Conservation (phyloP, 306 rosid genomes). For the Cucumis cinereus region DNA sequence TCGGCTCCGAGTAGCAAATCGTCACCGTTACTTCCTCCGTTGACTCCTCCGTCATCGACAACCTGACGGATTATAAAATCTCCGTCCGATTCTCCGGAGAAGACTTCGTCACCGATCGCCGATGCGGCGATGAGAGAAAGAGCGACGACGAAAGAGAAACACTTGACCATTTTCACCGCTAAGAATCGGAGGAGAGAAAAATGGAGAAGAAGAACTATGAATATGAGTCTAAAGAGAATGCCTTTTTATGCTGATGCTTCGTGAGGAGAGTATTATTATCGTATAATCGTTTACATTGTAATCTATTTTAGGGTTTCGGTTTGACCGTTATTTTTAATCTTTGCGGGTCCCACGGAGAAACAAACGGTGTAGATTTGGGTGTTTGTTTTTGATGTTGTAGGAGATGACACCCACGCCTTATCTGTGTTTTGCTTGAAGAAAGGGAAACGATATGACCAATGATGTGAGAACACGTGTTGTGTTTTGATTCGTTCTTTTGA, state of each 20-base stretch:
- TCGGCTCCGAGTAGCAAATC: constrained; percentile 41
- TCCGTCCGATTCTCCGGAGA: constrained; percentile 12
- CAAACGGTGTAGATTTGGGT: neutral
- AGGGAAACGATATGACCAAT: neutral
- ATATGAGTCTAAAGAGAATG: neutral
- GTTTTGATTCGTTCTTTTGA: neutral
- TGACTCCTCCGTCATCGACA: constrained; percentile 24
- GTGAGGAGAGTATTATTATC: neutral
- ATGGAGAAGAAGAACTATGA: neutral
- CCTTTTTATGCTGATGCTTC: neutral
- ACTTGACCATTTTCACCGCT: constrained; percentile 21
- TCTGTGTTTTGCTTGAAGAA: neutral
- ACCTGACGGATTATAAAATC: constrained; percentile 59
- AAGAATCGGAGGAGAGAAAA: neutral
- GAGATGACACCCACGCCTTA: neutral
- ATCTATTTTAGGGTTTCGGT: too few relatives aligned
- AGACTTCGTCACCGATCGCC: constrained; percentile 1
- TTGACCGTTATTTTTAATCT: neutral
- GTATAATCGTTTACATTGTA: neutral
- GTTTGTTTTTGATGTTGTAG: neutral
- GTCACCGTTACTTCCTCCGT: constrained; percentile 1
- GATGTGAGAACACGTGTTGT: neutral
- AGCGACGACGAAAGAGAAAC: constrained; percentile 6
- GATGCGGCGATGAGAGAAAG: constrained; percentile 30
- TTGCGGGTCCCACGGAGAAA: neutral